phyloP scores from a whole-genome alignment of 768 basidiomycete species.

The Cystofilobasidium ferigula region DNA sequence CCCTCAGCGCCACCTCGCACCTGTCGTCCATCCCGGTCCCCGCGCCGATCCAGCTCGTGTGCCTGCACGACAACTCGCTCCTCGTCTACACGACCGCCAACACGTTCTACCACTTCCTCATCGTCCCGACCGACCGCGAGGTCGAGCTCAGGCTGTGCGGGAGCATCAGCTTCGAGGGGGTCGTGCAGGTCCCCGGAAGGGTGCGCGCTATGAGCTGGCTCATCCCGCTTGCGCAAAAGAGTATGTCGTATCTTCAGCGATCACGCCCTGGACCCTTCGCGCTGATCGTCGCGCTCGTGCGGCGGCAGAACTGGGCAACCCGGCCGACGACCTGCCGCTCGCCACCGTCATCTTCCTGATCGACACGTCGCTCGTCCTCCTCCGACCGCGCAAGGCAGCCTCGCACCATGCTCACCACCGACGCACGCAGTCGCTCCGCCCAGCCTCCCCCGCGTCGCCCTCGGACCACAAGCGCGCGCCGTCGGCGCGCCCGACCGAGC shows the following conservation, averaged over 20 bases:
- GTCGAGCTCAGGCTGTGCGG: slow-evolving; percentile 85
- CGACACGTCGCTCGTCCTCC: slow-evolving; percentile 75
- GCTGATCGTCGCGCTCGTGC: not conserved
- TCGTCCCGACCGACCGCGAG: slow-evolving; percentile 60
- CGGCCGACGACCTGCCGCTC: slow-evolving; percentile 77
- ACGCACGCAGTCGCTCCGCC: slow-evolving; percentile 27
- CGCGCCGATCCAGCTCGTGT: slow-evolving; percentile 71
- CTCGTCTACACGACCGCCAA: slow-evolving; percentile 92
- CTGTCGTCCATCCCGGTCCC: slow-evolving; percentile 67
- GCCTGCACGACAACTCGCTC: slow-evolving; percentile 86
- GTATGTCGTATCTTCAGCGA: slow-evolving; percentile 41
- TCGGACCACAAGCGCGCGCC: not conserved
- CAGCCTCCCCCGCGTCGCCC: slow-evolving; percentile 32
- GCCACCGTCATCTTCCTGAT: slow-evolving; percentile 95
- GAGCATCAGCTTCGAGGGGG: slow-evolving; percentile 84
- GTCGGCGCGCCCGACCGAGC: not conserved
- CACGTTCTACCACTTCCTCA: slow-evolving; percentile 80
- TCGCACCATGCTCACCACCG: slow-evolving; percentile 16
- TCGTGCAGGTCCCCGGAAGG: slow-evolving; percentile 68
- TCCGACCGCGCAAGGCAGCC: slow-evolving; percentile 68
- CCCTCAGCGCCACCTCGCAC: slow-evolving; percentile 69
- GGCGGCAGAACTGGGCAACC: slow-evolving; percentile 76
- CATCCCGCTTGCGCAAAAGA: slow-evolving; percentile 84
- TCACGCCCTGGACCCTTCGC: not conserved
- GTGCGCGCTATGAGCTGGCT: slow-evolving; percentile 94